phyloP scores from a whole-genome alignment of 805 yeast species.

The Wickerhamomyces xylosicus region DNA sequence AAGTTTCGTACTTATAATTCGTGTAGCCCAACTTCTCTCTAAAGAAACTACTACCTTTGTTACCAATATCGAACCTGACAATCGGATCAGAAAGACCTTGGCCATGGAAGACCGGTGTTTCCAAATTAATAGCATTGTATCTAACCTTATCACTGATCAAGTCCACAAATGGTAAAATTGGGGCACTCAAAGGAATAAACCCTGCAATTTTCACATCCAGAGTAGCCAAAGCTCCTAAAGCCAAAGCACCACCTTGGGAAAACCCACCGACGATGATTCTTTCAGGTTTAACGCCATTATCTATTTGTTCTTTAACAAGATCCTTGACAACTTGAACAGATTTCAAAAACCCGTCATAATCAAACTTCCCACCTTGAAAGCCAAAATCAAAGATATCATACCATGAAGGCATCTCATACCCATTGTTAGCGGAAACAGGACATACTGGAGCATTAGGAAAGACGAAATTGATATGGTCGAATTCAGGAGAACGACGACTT shows the following conservation, averaged over 20 bases:
- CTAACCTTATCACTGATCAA: constrained; percentile 10
- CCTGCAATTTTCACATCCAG: constrained; percentile 67
- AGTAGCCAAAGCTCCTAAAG: constrained; percentile 49
- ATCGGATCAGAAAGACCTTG: constrained; percentile 79
- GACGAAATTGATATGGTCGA: constrained; percentile 55
- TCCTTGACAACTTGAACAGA: constrained; percentile 35
- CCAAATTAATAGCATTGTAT: constrained; percentile 27
- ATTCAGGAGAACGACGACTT: constrained; percentile 34
- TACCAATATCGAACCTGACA: constrained; percentile 25
- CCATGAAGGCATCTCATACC: constrained; percentile 74
- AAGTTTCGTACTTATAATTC: constrained; percentile 39
- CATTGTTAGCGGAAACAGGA: constrained; percentile 62
- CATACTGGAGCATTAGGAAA: constrained; percentile 83
- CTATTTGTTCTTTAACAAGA: constrained; percentile 40
- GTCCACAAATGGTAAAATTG: constrained; percentile 38
- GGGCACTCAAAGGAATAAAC: constrained; percentile 56
- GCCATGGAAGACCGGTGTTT: constrained; percentile 77
- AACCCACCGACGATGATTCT: constrained; percentile 90
- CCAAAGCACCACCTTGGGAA: constrained; percentile 85
- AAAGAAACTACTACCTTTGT: constrained; percentile 35
- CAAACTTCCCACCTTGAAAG: constrained; percentile 30
- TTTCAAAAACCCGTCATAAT: constrained; percentile 41
- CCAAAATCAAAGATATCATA: constrained; percentile 62
- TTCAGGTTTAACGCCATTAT: constrained; percentile 43
- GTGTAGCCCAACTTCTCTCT: constrained; percentile 33